phyloP scores from a whole-genome alignment of 2,329 filamentous ascomycete genomes.

The Torrubiellomyces zombiae region DNA sequence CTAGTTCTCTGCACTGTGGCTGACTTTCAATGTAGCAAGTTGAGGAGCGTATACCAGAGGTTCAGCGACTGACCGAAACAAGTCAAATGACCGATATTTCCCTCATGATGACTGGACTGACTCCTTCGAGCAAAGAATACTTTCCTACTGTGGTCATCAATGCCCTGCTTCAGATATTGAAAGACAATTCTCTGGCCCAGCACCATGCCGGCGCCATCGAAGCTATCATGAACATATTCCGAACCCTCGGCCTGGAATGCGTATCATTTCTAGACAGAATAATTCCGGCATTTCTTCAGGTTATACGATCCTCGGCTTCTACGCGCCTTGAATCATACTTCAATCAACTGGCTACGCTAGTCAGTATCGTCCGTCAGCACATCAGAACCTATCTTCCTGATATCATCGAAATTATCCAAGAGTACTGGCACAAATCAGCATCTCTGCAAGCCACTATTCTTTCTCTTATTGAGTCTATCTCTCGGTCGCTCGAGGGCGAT shows the following conservation, averaged over 20 bases:
- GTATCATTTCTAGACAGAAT: conserved; percentile 90
- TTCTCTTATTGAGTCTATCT: conserved; percentile 82
- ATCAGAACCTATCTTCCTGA: conserved; percentile 80
- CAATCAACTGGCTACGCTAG: conserved; percentile 83
- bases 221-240: conserved; percentile 97
- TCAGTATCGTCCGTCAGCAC: conserved; percentile 90
- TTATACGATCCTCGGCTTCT: conserved; percentile 67
- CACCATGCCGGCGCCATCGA: conserved; percentile 92
- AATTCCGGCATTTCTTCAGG: conserved; percentile 79
- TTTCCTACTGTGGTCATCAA: conserved; percentile 97
- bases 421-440: conserved; percentile 73
- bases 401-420: conserved; percentile 72
- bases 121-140: conserved; percentile 94
- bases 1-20: background rate
- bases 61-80: conserved; percentile 47
- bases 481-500: conserved; percentile 84
- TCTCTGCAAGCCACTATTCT: conserved; percentile 83
- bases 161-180: conserved; percentile 78
- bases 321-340: conserved; percentile 88
- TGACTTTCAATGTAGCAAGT: conserved; percentile 48
- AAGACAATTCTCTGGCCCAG: conserved; percentile 74
- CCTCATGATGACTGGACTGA: conserved; percentile 93
- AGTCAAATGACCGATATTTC: conserved; percentile 78
- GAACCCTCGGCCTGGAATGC: conserved; percentile 88
- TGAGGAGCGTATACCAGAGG: conserved; percentile 73